Evolutionary conservation across 2,329 filamentous ascomycete species (phyloP), one percentile per base, ranked within the genome.

Genomic region (Grosmannia clavigera): DNA sequence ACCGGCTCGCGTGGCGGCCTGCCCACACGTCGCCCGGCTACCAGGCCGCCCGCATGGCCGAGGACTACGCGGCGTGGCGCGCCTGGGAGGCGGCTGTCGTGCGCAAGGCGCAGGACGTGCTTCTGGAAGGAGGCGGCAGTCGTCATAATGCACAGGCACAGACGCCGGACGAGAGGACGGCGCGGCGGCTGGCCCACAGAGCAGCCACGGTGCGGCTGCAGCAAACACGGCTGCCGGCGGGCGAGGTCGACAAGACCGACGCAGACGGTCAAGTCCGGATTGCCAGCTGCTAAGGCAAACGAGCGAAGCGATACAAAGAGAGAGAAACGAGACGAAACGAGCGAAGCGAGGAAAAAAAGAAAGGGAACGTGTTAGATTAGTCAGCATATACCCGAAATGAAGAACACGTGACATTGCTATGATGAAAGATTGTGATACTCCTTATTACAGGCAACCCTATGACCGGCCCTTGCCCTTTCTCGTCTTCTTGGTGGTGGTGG

Each of bases 41-140:
- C 72, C 82, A 85, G 62, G 83, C 84, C 11, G 84, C 84, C 22
- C 79, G 76, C 69, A 81, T 85, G 69, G 78, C 76, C 61, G 86
- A 89, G 70, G 81, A 87, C 64, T 86, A 81, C 67, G 83, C 79
- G 29, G 74, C 77, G 1, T 86, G 83, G 83, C 77, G 75, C 66
- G 72, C 73, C 61, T 86, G 83, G 83, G 76, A 79, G 66, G 73
- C 76, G 29, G 75, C 76, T 7, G 78, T 85, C 40, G 67, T 81
- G 12, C 74, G 76, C 67, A 85, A 84, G 73, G 77, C 76, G 3
- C 69, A 70, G 58, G 71, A 75, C 7, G 68, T 62, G 53, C 60
- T 60, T 3, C 19, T n/a, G n/a, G 64, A 46, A 62, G 46, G 35
- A 27, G 61, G 58, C 31, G 25, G n/a, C 54, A 38, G 35, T n/a